Percentiles rank a stretch among this genome's conserved stretches.
Conservation (phyloP, 495 filamentous ascomycete species). For the Immersiella caudata region DNA sequence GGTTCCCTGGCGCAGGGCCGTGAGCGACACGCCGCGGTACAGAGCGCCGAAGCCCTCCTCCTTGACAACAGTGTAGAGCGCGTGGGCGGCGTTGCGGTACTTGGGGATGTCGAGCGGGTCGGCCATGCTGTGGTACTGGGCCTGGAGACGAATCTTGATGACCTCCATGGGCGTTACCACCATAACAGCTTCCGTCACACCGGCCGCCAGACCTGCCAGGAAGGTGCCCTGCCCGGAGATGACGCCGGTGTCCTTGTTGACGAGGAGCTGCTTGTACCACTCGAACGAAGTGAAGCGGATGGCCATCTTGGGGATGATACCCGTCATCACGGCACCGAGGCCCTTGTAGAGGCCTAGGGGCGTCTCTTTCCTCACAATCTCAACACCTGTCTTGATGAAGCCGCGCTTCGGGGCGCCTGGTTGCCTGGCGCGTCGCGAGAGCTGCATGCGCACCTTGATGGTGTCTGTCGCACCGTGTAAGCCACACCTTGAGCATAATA, state of each 20-base stretch:
- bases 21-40: slow-evolving; percentile 91
- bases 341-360: slow-evolving; percentile 94
- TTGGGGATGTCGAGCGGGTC: slow-evolving; percentile 90
- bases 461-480: slow-evolving; percentile 61
- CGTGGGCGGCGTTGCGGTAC: slow-evolving; percentile 97
- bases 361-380: slow-evolving; percentile 88
- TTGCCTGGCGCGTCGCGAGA: slow-evolving; percentile 79
- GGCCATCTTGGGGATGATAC: slow-evolving; percentile 99
- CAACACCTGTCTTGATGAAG: slow-evolving; percentile 82
- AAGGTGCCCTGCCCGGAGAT: slow-evolving; percentile 81
- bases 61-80: slow-evolving; percentile 84
- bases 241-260: slow-evolving; percentile 62
- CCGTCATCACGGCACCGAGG: slow-evolving; percentile 90
- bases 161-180: slow-evolving; percentile 99
- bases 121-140: slow-evolving; percentile 92
- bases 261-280: slow-evolving; percentile 83
- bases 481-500: slow-evolving; percentile 5
- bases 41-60: slow-evolving; percentile 88
- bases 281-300: slow-evolving; percentile 99
- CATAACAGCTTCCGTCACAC: slow-evolving; percentile 93
- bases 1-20: slow-evolving; percentile 88
- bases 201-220: slow-evolving; percentile 85
- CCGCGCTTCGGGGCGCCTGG: slow-evolving; percentile 84
- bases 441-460: slow-evolving; percentile 99
- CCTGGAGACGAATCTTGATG: slow-evolving; percentile 96